Evolutionary conservation across 108 stramenopile genomes (phyloP).

Genomic region (Skeletonema tropicum): DNA sequence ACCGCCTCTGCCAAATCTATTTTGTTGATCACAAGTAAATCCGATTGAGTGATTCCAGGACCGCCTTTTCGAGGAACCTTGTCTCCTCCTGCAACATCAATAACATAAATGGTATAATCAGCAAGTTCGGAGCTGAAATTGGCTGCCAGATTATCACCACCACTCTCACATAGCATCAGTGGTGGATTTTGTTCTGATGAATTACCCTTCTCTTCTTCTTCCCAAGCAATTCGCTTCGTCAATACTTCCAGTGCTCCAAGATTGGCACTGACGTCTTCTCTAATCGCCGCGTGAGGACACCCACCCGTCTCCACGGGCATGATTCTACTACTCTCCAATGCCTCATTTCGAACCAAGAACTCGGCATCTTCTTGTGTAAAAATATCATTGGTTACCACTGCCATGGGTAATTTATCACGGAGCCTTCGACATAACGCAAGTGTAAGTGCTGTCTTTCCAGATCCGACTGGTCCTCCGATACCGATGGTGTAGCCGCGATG

Average conservation of each 20-base stretch:
- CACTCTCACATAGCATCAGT: slow-evolving; percentile 91
- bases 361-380: slow-evolving; percentile 98
- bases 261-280: slow-evolving; percentile 97
- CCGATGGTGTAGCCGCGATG: slow-evolving; percentile 91
- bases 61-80: slow-evolving; percentile 99
- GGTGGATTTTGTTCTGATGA: slow-evolving; percentile 35
- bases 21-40: slow-evolving; percentile 97
- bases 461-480: slow-evolving; percentile 93
- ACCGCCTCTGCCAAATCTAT: slow-evolving; percentile 98
- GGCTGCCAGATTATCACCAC: slow-evolving; percentile 98
- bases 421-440: slow-evolving; percentile 74
- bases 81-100: slow-evolving; percentile 98
- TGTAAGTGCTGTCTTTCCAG: slow-evolving; percentile 88
- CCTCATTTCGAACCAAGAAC: slow-evolving; percentile 85
- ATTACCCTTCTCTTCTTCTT: slow-evolving; percentile 8
- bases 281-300: slow-evolving; percentile 97
- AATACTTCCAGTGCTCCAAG: slow-evolving; percentile 91
- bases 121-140: slow-evolving; percentile 95
- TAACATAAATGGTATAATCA: slow-evolving; percentile 97
- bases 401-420: slow-evolving; percentile 50
- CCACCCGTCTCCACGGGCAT: slow-evolving; percentile 97
- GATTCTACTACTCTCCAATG: slow-evolving; percentile 80
- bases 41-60: slow-evolving; percentile 96
- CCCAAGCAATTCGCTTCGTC: slow-evolving; percentile 63
- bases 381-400: slow-evolving; percentile 97